These are phyloP conservation scores for Wickerhamomyces chambardii DNA, from an alignment of 805 yeast genomes.

Conservation along the genomic window DNA sequence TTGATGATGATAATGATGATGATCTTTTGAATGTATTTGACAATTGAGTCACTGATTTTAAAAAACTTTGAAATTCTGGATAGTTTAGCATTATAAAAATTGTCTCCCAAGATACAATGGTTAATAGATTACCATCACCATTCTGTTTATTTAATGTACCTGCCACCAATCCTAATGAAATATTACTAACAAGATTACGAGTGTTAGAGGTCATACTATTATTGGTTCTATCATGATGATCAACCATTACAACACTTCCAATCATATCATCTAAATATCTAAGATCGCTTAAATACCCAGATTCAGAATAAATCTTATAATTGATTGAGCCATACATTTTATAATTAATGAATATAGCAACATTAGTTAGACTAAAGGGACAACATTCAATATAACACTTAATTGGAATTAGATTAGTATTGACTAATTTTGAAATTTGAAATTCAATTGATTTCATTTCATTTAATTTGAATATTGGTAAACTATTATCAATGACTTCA, in stretches of 20 bases:
- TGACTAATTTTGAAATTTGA: slow-evolving; percentile 1
- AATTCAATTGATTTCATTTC: slow-evolving; percentile 7
- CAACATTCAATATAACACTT: slow-evolving; percentile 14
- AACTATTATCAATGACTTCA: not conserved
- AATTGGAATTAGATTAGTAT: slow-evolving; percentile 6
- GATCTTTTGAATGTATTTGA: not conserved
- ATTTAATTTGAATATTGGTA: slow-evolving; percentile 6
- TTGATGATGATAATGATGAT: no score
- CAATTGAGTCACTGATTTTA: not conserved
- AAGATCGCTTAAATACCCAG: slow-evolving; percentile 14
- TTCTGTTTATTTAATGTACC: slow-evolving; percentile 14
- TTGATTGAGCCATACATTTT: slow-evolving; percentile 11
- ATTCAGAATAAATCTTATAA: slow-evolving; percentile 5
- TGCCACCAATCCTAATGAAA: slow-evolving; percentile 15
- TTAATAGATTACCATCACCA: slow-evolving; percentile 18
- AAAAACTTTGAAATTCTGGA: slow-evolving; percentile 1
- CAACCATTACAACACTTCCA: slow-evolving; percentile 15
- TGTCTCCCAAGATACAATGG: slow-evolving; percentile 16
- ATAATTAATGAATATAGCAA: slow-evolving; percentile 16
- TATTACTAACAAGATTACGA: no score
- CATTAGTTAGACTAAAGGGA: slow-evolving; percentile 20
- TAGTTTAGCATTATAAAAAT: slow-evolving; percentile 8
- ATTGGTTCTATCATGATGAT: not conserved
- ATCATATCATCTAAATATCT: slow-evolving; percentile 18
- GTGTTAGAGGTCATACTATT: no score